Conservation (phyloP, 441 rosid genomes). For the Theobroma grandiflorum region DNA sequence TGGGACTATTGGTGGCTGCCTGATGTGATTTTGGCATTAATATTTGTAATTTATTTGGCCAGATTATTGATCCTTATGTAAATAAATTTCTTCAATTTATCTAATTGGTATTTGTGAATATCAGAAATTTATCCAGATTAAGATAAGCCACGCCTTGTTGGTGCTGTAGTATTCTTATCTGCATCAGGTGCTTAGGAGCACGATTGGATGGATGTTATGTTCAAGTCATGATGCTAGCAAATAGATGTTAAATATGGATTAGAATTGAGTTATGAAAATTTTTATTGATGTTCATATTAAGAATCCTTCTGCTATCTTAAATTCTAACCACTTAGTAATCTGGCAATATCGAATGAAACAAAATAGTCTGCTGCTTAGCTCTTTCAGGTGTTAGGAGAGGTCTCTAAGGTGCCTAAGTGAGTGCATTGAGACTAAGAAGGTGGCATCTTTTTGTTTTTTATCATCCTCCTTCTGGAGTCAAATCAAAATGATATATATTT, state of each 20-base stretch:
- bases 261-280: background rate
- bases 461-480: background rate
- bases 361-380: background rate
- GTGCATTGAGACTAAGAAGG: background rate
- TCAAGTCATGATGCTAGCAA: background rate
- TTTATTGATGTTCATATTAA: background rate
- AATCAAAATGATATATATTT: background rate
- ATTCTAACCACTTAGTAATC: background rate
- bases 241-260: slow-evolving; percentile 6
- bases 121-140: slow-evolving; percentile 1
- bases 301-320: background rate
- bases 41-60: background rate
- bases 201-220: slow-evolving; percentile 1
- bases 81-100: background rate
- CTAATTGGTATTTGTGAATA: background rate
- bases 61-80: background rate
- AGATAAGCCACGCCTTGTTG: background rate
- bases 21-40: background rate
- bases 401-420: background rate
- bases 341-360: background rate
- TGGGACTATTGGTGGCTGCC: background rate
- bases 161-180: background rate
- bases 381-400: background rate
- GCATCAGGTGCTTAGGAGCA: background rate
- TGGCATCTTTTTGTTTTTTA: background rate